Percentiles rank a stretch among this genome's conserved stretches.
These are phyloP conservation scores for Kwoniella dendrophila DNA, from an alignment of 768 basidiomycete genomes.

Conservation along the genomic window DNA sequence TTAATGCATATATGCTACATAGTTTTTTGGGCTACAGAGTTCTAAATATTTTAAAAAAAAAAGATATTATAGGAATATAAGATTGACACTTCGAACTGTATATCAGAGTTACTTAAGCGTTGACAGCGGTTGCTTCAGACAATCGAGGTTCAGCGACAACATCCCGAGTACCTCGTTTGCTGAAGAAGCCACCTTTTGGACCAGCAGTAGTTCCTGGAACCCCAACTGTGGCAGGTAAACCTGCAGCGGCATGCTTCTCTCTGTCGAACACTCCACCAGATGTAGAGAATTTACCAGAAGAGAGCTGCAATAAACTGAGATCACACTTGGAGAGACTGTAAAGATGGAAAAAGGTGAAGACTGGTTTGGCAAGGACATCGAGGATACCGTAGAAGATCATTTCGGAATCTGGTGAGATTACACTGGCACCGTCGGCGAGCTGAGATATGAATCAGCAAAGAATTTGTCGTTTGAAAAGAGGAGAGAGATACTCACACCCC, in stretches of 20 bases:
- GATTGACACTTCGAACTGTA: neutral
- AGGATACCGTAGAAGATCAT: constrained; percentile 64
- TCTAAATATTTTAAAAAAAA: neutral
- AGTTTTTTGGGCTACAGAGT: neutral
- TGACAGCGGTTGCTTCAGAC: constrained; percentile 20
- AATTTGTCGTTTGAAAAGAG: no score
- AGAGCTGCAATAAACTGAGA: constrained; percentile 52
- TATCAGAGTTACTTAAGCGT: constrained; percentile 3
- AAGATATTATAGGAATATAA: neutral
- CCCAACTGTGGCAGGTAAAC: constrained; percentile 20
- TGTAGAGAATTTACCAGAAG: constrained; percentile 53
- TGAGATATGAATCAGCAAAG: neutral
- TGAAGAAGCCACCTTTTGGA: constrained; percentile 40
- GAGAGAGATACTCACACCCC: constrained; percentile 61
- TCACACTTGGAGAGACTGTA: constrained; percentile 51
- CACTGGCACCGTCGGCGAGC: constrained; percentile 61
- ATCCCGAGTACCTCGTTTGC: constrained; percentile 30
- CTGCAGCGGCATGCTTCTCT: constrained; percentile 38
- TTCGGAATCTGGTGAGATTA: constrained; percentile 62
- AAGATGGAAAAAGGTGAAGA: constrained; percentile 55
- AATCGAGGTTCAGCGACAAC: constrained; percentile 17
- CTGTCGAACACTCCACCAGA: constrained; percentile 33
- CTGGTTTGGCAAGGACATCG: constrained; percentile 56
- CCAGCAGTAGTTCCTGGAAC: neutral
- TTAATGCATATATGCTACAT: constrained; percentile 6